phyloP scores from a whole-genome alignment of 352 stramenopile species.

The Pythium myriotylum region DNA sequence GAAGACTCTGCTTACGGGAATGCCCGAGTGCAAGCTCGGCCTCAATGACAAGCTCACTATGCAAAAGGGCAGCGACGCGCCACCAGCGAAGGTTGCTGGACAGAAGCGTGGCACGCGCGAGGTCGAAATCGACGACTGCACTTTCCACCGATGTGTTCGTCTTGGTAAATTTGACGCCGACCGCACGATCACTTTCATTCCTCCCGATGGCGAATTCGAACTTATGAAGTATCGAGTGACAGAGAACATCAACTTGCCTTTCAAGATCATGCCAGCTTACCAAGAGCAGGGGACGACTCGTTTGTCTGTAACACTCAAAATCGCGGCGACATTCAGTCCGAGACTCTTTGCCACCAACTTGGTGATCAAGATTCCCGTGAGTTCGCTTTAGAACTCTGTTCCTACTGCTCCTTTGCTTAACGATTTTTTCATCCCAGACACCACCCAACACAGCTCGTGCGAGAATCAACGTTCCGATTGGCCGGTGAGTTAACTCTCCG shows the following conservation, averaged over 20 bases:
- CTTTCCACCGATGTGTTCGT: constrained; percentile 97
- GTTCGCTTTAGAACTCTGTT: constrained; percentile 33
- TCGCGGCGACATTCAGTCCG: constrained; percentile 94
- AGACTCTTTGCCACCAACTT: constrained; percentile 97
- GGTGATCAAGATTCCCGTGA: constrained; percentile 92
- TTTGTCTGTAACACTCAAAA: constrained; percentile 82
- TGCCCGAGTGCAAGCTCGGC: constrained; percentile 98
- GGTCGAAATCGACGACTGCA: constrained; percentile 97
- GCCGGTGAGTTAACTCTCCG: constrained; percentile 48
- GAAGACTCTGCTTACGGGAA: constrained; percentile 97
- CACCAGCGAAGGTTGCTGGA: constrained; percentile 53
- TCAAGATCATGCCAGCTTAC: constrained; percentile 97
- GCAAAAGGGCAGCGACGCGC: constrained; percentile 87
- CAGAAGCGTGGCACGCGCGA: constrained; percentile 78
- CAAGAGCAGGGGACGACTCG: constrained; percentile 92
- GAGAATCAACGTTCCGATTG: constrained; percentile 95
- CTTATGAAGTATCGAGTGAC: constrained; percentile 98
- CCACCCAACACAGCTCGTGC: constrained; percentile 96
- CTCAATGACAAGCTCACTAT: constrained; percentile 99
- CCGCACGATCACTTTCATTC: constrained; percentile 97
- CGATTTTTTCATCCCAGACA: constrained; percentile 47
- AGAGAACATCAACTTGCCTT: constrained; percentile 98
- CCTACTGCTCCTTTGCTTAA: background rate
- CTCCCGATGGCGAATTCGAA: constrained; percentile 98
- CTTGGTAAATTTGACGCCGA: constrained; percentile 98